Evolutionary conservation across 176 grass and related monocot species (phyloP), one percentile per base, ranked within the genome.

Genomic region (Oryza australiensis): DNA sequence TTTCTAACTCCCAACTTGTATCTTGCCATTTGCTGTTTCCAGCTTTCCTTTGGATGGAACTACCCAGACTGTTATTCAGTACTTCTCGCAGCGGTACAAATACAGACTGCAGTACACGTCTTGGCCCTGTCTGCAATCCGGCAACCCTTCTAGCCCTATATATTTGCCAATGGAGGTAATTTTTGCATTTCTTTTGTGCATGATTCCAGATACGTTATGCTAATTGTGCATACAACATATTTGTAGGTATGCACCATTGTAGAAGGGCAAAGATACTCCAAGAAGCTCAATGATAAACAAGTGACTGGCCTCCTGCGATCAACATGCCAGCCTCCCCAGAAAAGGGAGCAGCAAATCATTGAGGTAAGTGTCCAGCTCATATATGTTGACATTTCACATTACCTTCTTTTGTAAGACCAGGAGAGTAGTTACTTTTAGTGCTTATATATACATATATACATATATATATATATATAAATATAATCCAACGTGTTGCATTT

Each of bases 161-260:
- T 97, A 88, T 72, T 88, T 97, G 72, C 89, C 89, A 23, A 94
- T 97, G 87, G 94, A 97, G 94, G 91, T 94, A 84, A 27, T 9
- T 15, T 85, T 57, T 51, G 20, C 18, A 76, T 74, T 15, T 15
- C 5, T 49, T 87, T 48, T 69, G 13, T 81, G 66, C 20, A 11
- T 16, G 64, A 76, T 15, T 24, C 41, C 20, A 74, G 12, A 68
- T 64, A 42, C 26, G 49, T 46, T 29, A 65, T 57, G 26, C 3
- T 62, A 55, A 68, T 75, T 77, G 67, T 42, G 38, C 49, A 74
- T 35, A 83, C 81, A 38, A 49, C n/a, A 45, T 75, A 14, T 63
- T 34, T 85, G 4, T 68, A 97, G 94, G 94, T 92, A 11, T 94
- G 91, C 64, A 51, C 69, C 81, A 97, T 97, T 84, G 77, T 97